Evolutionary conservation across 192 early-diverging fungal genomes (phyloP).

Genomic region (Chytriomyces confervae): DNA sequence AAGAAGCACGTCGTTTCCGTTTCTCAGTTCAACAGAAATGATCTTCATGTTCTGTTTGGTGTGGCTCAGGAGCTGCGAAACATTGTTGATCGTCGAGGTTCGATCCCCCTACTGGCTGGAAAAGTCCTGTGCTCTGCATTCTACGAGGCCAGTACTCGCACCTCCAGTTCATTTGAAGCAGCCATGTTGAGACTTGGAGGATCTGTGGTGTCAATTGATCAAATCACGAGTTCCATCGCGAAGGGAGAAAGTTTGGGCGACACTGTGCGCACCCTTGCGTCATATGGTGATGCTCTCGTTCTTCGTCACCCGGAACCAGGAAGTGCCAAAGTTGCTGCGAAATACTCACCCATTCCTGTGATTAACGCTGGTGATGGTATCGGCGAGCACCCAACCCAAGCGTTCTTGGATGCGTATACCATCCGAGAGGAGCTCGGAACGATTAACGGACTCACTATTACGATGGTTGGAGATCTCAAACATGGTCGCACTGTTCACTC

Average conservation of each 20-base stretch:
- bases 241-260: constrained; percentile 97
- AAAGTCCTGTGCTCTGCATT: constrained; percentile 95
- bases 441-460: constrained; percentile 94
- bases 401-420: constrained; percentile 95
- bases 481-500: constrained; percentile 98
- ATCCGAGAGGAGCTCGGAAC: constrained; percentile 91
- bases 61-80: constrained; percentile 97
- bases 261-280: constrained; percentile 90
- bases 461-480: constrained; percentile 95
- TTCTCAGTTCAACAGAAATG: constrained; percentile 89
- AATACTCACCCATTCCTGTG: constrained; percentile 87
- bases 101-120: constrained; percentile 83
- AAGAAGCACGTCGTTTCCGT: constrained; percentile 92
- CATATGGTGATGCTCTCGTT: constrained; percentile 91
- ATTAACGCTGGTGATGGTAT: constrained; percentile 97
- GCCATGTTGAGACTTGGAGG: constrained; percentile 96
- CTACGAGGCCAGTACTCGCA: constrained; percentile 96
- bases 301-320: constrained; percentile 94
- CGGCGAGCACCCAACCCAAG: constrained; percentile 98
- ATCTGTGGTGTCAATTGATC: constrained; percentile 82
- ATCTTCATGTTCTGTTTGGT: constrained; percentile 93
- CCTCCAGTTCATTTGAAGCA: constrained; percentile 90
- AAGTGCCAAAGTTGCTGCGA: constrained; percentile 80
- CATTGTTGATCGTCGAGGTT: constrained; percentile 87
- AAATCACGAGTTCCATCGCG: constrained; percentile 83